Evolutionary conservation across 371 early-diverging fungal genomes (phyloP).

Genomic region (Mortierella sp.): DNA sequence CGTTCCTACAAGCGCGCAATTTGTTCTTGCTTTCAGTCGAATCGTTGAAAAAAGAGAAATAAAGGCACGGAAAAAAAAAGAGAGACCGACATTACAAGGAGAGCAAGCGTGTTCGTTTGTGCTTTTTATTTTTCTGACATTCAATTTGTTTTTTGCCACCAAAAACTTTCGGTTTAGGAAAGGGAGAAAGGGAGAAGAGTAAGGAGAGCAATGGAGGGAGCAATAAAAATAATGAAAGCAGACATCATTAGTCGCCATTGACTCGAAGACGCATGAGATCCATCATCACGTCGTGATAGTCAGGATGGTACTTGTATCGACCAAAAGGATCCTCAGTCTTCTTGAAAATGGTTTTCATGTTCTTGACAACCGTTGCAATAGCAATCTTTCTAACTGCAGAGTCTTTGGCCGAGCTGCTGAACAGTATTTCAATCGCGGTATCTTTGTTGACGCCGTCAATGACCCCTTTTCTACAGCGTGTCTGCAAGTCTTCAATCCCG

Average conservation of each 20-base stretch:
- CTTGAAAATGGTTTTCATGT: neutral
- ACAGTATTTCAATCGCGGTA: neutral
- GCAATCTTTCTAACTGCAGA: neutral
- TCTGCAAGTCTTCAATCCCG: neutral
- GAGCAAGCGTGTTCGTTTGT: too few species aligned
- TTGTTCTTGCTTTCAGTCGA: too few species aligned
- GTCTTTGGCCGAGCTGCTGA: neutral
- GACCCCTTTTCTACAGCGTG: neutral
- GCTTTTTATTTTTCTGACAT: too few species aligned
- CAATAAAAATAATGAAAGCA: too few species aligned
- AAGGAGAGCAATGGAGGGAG: too few species aligned
- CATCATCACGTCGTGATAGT: neutral
- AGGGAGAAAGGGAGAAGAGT: too few species aligned
- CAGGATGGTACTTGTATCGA: neutral
- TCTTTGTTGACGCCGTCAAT: neutral
- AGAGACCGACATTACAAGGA: too few species aligned
- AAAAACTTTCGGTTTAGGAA: too few species aligned
- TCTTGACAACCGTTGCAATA: neutral
- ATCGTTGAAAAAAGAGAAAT: too few species aligned
- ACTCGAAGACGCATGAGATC: neutral
- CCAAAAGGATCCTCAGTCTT: neutral
- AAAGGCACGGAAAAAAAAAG: too few species aligned
- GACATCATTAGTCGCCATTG: neutral
- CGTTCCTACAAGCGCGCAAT: too few species aligned
- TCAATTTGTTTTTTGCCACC: too few species aligned